Percentiles rank a stretch among this genome's conserved stretches.
These are phyloP conservation scores for Thamnidium elegans DNA, from an alignment of 192 early-diverging fungal genomes.

Conservation along the genomic window DNA sequence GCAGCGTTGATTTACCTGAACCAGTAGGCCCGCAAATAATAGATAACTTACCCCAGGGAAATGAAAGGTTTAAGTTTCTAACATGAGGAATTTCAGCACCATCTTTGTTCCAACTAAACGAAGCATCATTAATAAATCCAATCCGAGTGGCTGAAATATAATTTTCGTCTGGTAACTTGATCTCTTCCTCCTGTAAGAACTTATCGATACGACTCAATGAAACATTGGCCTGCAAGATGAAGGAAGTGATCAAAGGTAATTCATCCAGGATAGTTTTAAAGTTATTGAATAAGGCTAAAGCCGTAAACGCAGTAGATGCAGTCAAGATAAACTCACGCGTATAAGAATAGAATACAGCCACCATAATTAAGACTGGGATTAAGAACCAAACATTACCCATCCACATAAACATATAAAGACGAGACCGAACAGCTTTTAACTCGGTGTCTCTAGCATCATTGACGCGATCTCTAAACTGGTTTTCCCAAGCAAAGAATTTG, in stretches of 20 bases:
- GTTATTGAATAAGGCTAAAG: conserved; percentile 69
- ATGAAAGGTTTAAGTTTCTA: conserved; percentile 58
- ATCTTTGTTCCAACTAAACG: conserved; percentile 57
- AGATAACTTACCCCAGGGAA: conserved; percentile 67
- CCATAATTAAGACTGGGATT: conserved; percentile 57
- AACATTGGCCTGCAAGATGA: conserved; percentile 58
- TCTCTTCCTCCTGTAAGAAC: conserved; percentile 72
- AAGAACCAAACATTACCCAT: conserved; percentile 55
- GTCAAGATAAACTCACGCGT: conserved; percentile 58
- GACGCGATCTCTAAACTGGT: conserved; percentile 66
- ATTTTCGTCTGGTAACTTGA: conserved; percentile 30
- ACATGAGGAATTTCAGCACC: conserved; percentile 46
- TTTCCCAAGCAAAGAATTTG: conserved; percentile 89
- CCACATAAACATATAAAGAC: conserved; percentile 54
- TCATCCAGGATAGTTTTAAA: conserved; percentile 62
- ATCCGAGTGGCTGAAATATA: conserved; percentile 31
- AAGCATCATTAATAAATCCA: conserved; percentile 63
- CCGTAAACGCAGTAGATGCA: conserved; percentile 64
- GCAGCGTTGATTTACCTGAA: conserved; percentile 80
- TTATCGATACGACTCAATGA: conserved; percentile 65
- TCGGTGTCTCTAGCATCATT: conserved; percentile 60
- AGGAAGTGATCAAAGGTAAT: conserved; percentile 57
- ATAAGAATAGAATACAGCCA: conserved; percentile 60
- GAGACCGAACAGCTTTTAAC: conserved; percentile 48
- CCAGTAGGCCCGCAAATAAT: conserved; percentile 85